phyloP scores from a whole-genome alignment of 768 basidiomycete genomes.

The Sistotremastrum niveocremeum region DNA sequence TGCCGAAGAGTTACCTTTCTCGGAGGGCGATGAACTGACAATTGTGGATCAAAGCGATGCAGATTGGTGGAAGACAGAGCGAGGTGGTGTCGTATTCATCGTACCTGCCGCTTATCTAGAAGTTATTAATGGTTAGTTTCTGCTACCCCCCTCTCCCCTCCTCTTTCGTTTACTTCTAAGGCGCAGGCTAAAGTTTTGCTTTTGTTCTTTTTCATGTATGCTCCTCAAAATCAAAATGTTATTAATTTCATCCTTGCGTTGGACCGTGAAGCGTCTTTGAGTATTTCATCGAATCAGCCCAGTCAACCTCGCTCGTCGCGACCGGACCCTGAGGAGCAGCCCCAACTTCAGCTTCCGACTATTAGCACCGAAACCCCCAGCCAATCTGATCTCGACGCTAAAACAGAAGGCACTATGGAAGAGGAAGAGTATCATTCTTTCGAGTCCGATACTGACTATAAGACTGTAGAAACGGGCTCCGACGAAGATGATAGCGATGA shows the following conservation, averaged over 20 bases:
- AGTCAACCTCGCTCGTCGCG: constrained; percentile 9
- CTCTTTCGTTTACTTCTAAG: constrained; percentile 42
- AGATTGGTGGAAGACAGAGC: constrained; percentile 96
- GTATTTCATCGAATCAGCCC: not conserved
- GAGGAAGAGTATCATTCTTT: constrained; percentile 32
- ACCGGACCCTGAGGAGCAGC: constrained; percentile 14
- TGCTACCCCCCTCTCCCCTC: constrained; percentile 35
- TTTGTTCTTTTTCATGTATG: constrained; percentile 37
- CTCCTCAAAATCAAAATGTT: constrained; percentile 5
- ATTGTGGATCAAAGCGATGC: constrained; percentile 75
- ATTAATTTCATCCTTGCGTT: constrained; percentile 1
- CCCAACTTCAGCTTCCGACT: constrained; percentile 3
- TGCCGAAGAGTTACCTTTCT: constrained; percentile 75
- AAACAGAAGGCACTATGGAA: constrained; percentile 21
- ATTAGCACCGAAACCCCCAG: constrained; percentile 17
- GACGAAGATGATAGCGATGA: constrained; percentile 22
- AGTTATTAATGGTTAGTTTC: constrained; percentile 77
- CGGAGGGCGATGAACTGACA: constrained; percentile 61
- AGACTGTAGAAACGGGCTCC: constrained; percentile 29
- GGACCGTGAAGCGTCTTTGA: not conserved
- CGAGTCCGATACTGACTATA: constrained; percentile 27
- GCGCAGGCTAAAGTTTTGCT: constrained; percentile 72
- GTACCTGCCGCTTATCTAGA: constrained; percentile 90
- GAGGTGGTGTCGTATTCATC: constrained; percentile 71
- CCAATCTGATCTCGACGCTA: constrained; percentile 19